Conservation (phyloP, 208 protist genomes). For the Acanthamoeba sp. region DNA sequence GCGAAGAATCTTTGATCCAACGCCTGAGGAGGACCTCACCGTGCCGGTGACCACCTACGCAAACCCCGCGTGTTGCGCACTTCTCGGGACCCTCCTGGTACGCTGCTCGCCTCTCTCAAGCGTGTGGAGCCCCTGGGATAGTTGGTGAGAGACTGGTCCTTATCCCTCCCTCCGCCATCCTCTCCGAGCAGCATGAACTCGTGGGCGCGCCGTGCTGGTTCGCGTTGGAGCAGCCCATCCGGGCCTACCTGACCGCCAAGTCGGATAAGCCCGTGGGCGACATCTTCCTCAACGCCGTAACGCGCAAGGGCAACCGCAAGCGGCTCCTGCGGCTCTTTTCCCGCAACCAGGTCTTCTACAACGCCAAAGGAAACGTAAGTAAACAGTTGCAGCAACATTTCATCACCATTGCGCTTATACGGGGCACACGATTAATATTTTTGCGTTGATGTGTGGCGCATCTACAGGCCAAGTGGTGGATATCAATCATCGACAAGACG, state of each 20-base stretch:
- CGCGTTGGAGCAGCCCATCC: background rate
- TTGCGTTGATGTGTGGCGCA: background rate
- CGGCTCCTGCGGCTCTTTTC: conserved; percentile 19
- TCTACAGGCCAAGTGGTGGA: conserved; percentile 53
- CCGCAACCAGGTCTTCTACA: conserved; percentile 48
- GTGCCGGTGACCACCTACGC: conserved; percentile 24
- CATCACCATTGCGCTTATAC: background rate
- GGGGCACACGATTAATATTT: no score
- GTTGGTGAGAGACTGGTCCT: no score
- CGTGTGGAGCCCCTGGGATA: background rate
- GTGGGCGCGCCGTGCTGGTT: conserved; percentile 29
- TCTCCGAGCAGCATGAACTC: background rate
- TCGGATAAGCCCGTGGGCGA: conserved; percentile 16
- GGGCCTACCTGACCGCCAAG: conserved; percentile 6
- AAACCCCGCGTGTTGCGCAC: conserved; percentile 5
- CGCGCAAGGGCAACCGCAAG: conserved; percentile 43
- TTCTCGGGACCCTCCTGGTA: conserved; percentile 2
- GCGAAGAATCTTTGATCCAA: conserved; percentile 28
- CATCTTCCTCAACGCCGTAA: conserved; percentile 38
- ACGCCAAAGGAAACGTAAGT: conserved; percentile 16
- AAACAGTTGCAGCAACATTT: background rate
- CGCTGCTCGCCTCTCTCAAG: background rate
- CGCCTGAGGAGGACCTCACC: conserved; percentile 22
- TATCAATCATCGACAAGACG: conserved; percentile 30
- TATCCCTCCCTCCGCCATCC: no score